Conservation (phyloP, 176 grass and related monocot species). For the Cocos nucifera region DNA sequence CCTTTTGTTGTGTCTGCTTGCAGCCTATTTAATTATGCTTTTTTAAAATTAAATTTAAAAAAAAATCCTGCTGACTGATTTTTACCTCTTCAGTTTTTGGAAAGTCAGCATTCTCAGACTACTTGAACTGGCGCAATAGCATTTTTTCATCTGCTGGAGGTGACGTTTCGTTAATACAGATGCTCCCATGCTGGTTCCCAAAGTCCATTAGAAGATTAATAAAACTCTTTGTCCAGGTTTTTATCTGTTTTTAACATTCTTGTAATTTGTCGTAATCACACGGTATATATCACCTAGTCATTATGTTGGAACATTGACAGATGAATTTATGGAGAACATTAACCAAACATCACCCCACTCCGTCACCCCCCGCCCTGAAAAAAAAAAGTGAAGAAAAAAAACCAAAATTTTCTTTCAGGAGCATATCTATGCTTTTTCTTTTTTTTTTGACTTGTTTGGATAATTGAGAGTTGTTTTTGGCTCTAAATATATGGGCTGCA, state of each 20-base stretch:
- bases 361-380: too few relatives aligned
- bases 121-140: conserved; percentile 68
- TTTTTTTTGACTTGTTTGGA: too few relatives aligned
- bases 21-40: background rate
- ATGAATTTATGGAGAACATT: too few relatives aligned
- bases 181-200: conserved; percentile 65
- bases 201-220: conserved; percentile 82
- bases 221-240: conserved; percentile 85
- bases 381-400: too few relatives aligned
- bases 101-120: conserved; percentile 61
- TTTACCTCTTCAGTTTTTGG: conserved; percentile 35
- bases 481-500: too few relatives aligned
- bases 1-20: conserved; percentile 19
- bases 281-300: too few relatives aligned
- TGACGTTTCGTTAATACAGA: conserved; percentile 82
- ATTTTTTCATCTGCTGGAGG: conserved; percentile 75
- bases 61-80: conserved; percentile 16
- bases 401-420: too few relatives aligned
- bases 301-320: too few relatives aligned
- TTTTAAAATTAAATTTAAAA: background rate
- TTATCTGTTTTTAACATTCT: conserved; percentile 10
- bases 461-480: too few relatives aligned
- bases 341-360: too few relatives aligned
- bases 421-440: too few relatives aligned
- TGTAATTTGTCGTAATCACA: too few relatives aligned